A percentile compares a stretch with the other conserved stretches of the same genome.
phyloP scores from a whole-genome alignment of 2,329 filamentous ascomycete species.

The Sporothrix protearum region DNA sequence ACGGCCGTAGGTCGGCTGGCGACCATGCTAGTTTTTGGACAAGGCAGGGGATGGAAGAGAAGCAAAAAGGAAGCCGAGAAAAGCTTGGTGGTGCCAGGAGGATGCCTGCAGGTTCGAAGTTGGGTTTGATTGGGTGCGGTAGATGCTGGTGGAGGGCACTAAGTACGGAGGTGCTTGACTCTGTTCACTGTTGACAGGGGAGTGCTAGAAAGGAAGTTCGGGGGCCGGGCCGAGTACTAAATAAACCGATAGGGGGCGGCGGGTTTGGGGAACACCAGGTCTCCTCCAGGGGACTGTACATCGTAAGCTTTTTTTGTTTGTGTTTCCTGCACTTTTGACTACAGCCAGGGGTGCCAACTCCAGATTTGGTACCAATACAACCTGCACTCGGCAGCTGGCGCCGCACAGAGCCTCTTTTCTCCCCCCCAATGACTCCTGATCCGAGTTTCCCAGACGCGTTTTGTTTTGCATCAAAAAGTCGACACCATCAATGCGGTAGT shows the following conservation, averaged over 20 bases:
- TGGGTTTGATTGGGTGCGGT: neutral
- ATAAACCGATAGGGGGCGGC: neutral
- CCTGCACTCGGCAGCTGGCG: neutral
- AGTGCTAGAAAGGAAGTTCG: neutral
- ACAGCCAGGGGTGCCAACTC: neutral
- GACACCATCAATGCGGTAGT: constrained; percentile 24
- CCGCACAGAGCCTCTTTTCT: constrained; percentile 24
- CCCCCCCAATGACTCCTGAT: neutral
- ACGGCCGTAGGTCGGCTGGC: too few species aligned
- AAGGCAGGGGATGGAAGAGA: neutral
- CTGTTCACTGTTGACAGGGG: neutral
- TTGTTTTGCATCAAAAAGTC: constrained; percentile 26
- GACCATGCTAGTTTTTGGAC: too few species aligned
- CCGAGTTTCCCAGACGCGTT: constrained; percentile 22
- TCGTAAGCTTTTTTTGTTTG: neutral
- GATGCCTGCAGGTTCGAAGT: neutral
- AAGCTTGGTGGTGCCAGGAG: neutral
- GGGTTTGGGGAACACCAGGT: neutral
- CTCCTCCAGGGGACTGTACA: neutral
- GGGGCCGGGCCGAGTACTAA: neutral
- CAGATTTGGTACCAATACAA: neutral
- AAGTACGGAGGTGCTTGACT: neutral
- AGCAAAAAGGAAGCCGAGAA: neutral
- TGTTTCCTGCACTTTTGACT: neutral
- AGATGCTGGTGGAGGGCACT: neutral